Evolutionary conservation across 495 filamentous ascomycete genomes (phyloP), one percentile per base, ranked within the genome.

Genomic region (Trypethelium eluteriae): DNA sequence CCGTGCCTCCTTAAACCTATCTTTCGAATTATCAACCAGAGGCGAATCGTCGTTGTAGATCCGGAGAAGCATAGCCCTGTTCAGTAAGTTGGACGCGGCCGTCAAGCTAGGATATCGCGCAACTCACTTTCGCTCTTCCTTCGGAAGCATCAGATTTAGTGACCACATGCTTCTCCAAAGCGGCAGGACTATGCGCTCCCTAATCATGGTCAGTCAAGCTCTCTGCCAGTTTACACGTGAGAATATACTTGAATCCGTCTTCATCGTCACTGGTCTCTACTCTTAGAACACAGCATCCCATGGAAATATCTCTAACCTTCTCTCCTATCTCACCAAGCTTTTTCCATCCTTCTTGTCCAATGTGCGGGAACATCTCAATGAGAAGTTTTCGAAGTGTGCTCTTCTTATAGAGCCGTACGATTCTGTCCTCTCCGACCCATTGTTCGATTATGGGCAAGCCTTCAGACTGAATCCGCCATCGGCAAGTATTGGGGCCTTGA

Each of bases 401-500:
- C 73, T 86, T 86, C 73, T 88, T 88, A 47, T 81, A 85, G 41
- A 96, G 80, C 2, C 82, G 79, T 11, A 98, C 84, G n/a, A 90
- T 81, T 2, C 93, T 81, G 46, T 86, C 83, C 64, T 87, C 83
- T 7, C 93, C 93, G 18, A 97, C 84, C 84, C 92, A 96, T 25
- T 89, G 87, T 74, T 95, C 89, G 50, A 95, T 79, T 64, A 98
- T 89, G 12, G 86, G 85, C 78, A 98, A 81, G 0, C 94, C 94
- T 74, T 98, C 94, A 32, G 85, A 89, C 81, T 98, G 94, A 70
- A 98, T 93, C 18, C 94, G 85, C 94, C 94, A 98, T 44, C 86
- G 83, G 79, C 92, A 96, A 25, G 93, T 88, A 50, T 89, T 88
- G 53, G 83, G 85, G 36, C 85, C 87, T 70, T 96, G 93, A 0